A percentile compares a stretch with the other conserved stretches of the same genome.
phyloP scores from a whole-genome alignment of 2,329 filamentous ascomycete genomes.

The Cordyceps farinosa region DNA sequence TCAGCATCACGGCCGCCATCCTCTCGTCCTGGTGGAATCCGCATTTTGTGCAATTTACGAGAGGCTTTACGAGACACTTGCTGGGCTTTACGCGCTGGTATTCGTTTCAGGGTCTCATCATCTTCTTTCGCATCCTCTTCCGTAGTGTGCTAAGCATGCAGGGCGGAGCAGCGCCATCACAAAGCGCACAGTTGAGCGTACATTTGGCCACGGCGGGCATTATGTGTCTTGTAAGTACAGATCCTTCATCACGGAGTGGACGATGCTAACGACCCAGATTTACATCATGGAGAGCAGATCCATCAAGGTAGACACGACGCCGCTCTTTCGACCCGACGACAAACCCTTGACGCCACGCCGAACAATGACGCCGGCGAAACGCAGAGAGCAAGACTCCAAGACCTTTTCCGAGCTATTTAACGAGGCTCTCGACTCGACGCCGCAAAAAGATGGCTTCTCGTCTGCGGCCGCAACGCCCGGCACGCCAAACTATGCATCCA shows the following conservation, averaged over 20 bases:
- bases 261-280: conserved; percentile 33
- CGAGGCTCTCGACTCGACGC: conserved; percentile 31
- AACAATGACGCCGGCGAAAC: conserved; percentile 25
- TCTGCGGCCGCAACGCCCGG: conserved; percentile 5
- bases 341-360: conserved; percentile 27
- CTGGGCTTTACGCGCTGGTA: conserved; percentile 63
- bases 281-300: conserved; percentile 41
- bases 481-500: conserved; percentile 7
- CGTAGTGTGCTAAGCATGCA: conserved; percentile 39
- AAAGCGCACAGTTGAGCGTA: conserved; percentile 43
- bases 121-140: conserved; percentile 53
- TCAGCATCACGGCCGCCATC: conserved; percentile 47
- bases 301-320: conserved; percentile 55
- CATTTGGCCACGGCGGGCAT: conserved; percentile 55
- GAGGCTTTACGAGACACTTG: conserved; percentile 59
- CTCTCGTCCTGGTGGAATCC: conserved; percentile 67
- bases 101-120: conserved; percentile 57
- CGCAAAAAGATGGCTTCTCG: conserved; percentile 14
- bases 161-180: conserved; percentile 35
- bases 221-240: conserved; percentile 49
- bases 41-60: conserved; percentile 55
- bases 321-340: conserved; percentile 42
- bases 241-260: neutral
- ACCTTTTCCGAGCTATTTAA: conserved; percentile 42
- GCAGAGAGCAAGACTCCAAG: conserved; percentile 33